These are phyloP conservation scores for Domatiomyces globalis DNA, from an alignment of 2,329 filamentous ascomycete species.

Conservation along the genomic window DNA sequence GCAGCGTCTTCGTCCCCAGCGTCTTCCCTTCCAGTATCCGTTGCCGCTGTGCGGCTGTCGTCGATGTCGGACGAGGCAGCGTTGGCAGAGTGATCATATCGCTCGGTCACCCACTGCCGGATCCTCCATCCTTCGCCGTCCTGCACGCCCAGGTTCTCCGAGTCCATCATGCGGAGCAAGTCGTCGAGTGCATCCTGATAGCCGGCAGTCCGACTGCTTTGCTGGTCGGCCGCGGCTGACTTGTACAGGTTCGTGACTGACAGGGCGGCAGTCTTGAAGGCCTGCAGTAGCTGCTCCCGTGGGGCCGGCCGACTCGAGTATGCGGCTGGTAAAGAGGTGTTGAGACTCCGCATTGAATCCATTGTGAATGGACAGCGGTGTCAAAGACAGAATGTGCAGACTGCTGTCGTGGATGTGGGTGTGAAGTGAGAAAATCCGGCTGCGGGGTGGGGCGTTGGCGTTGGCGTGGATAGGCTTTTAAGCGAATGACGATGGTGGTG, in stretches of 20 bases:
- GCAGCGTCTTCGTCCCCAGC: slow-evolving; percentile 18
- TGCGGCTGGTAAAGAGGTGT: slow-evolving; percentile 45
- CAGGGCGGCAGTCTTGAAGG: slow-evolving; percentile 82
- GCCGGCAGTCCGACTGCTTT: slow-evolving; percentile 61
- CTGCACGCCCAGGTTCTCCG: slow-evolving; percentile 59
- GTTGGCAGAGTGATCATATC: slow-evolving; percentile 28
- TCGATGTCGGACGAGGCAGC: slow-evolving; percentile 26
- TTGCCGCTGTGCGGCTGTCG: slow-evolving; percentile 28
- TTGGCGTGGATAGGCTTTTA: no score
- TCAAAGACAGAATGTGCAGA: not conserved
- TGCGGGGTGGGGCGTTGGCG: no score
- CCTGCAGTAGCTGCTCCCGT: slow-evolving; percentile 54
- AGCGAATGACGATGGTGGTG: not conserved
- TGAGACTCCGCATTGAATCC: slow-evolving; percentile 52
- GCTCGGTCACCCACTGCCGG: slow-evolving; percentile 44
- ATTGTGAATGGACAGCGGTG: slow-evolving; percentile 23
- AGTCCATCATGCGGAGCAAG: slow-evolving; percentile 70
- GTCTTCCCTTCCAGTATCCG: slow-evolving; percentile 25
- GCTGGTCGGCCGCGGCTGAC: slow-evolving; percentile 64
- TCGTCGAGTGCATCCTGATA: slow-evolving; percentile 94
- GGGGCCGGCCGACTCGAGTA: slow-evolving; percentile 28
- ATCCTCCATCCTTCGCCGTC: slow-evolving; percentile 64
- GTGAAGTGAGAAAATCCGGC: not conserved
- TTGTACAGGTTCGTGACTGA: slow-evolving; percentile 96
- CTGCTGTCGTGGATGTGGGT: not conserved